phyloP scores from a whole-genome alignment of 1,284 basidiomycete species.

The Cutaneotrichosporon dermatis region DNA sequence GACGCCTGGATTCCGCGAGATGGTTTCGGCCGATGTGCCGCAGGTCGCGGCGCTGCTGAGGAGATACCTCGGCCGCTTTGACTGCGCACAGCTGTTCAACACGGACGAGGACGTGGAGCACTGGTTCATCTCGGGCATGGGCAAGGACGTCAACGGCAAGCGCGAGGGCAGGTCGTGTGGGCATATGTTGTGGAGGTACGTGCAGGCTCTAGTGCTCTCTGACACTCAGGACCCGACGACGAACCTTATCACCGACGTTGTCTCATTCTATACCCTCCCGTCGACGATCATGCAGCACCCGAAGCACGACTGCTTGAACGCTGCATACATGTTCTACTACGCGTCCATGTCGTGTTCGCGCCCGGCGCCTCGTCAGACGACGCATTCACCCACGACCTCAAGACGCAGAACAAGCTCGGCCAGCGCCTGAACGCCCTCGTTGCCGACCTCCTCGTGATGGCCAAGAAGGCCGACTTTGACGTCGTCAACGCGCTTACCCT shows the following conservation, averaged over 20 bases:
- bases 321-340: slow-evolving; percentile 58
- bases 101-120: slow-evolving; percentile 74
- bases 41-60: slow-evolving; percentile 70
- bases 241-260: slow-evolving; percentile 84
- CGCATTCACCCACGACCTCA: slow-evolving; percentile 49
- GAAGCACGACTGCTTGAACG: slow-evolving; percentile 50
- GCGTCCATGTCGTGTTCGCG: slow-evolving; percentile 45
- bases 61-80: slow-evolving; percentile 80
- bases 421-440: slow-evolving; percentile 68
- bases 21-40: slow-evolving; percentile 72
- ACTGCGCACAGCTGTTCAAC: slow-evolving; percentile 72
- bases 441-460: slow-evolving; percentile 71
- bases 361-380: slow-evolving; percentile 29
- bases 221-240: slow-evolving; percentile 66
- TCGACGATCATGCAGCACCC: slow-evolving; percentile 59
- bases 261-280: slow-evolving; percentile 95
- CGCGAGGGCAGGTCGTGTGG: slow-evolving; percentile 85
- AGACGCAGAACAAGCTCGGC: slow-evolving; percentile 62
- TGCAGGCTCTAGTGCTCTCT: background rate
- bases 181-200: slow-evolving; percentile 90
- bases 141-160: slow-evolving; percentile 57
- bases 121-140: slow-evolving; percentile 80
- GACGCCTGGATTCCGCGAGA: slow-evolving; percentile 74
- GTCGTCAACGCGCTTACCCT: slow-evolving; percentile 93
- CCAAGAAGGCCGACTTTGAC: slow-evolving; percentile 80